Percentiles rank a stretch among this genome's conserved stretches.
Evolutionary conservation across 495 filamentous ascomycete species (phyloP).

Genomic region (Penicillium egyptiacum): DNA sequence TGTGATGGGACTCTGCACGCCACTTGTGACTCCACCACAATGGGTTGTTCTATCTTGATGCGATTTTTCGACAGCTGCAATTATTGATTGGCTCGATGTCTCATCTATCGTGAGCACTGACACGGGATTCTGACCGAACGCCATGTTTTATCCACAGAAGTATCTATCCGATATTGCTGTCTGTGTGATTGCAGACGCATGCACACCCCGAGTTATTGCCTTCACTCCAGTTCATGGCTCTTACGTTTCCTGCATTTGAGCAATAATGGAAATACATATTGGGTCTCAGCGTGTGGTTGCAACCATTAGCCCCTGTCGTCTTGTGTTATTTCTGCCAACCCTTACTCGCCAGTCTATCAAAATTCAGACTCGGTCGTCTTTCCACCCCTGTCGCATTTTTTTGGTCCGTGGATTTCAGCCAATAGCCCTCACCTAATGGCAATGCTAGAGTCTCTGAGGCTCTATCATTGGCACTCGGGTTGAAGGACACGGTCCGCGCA

Average conservation of each 20-base stretch:
- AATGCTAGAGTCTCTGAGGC: slow-evolving; percentile 29
- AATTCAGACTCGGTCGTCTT: slow-evolving; percentile 23
- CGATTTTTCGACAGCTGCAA: slow-evolving; percentile 14
- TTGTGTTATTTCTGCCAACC: slow-evolving; percentile 17
- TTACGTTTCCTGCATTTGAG: slow-evolving; percentile 20
- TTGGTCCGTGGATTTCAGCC: slow-evolving; percentile 28
- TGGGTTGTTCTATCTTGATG: slow-evolving; percentile 15
- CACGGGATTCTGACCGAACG: slow-evolving; percentile 19
- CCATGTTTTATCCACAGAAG: slow-evolving; percentile 13
- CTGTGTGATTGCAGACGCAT: slow-evolving; percentile 30
- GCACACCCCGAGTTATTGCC: slow-evolving; percentile 16
- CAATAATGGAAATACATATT: slow-evolving; percentile 21
- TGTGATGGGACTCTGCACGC: slow-evolving; percentile 24
- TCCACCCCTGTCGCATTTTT: slow-evolving; percentile 28
- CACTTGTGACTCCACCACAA: slow-evolving; percentile 25
- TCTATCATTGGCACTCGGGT: slow-evolving; percentile 40
- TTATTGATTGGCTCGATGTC: slow-evolving; percentile 25
- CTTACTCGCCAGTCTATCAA: slow-evolving; percentile 23
- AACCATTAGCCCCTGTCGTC: slow-evolving; percentile 19
- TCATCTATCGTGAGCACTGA: slow-evolving; percentile 23
- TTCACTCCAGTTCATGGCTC: slow-evolving; percentile 14
- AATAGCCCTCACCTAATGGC: slow-evolving; percentile 28
- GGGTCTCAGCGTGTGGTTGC: slow-evolving; percentile 29
- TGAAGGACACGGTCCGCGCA: slow-evolving; percentile 29
- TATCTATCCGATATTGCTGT: slow-evolving; percentile 21